Evolutionary conservation across 2,329 filamentous ascomycete genomes (phyloP).

Genomic region (Beauveria brongniartii): DNA sequence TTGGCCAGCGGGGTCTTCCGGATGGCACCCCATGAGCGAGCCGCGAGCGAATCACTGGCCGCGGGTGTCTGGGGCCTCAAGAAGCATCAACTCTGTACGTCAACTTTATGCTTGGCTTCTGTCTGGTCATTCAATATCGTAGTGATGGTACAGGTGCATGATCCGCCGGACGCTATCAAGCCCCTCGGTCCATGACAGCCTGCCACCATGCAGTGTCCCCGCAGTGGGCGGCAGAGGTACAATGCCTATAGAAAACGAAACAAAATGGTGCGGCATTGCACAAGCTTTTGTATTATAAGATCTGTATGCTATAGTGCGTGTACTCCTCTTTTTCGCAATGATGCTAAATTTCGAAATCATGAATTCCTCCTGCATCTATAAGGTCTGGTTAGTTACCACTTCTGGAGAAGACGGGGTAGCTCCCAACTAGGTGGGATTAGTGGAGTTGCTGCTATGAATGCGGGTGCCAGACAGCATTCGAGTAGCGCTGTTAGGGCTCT

Average conservation of each 20-base stretch:
- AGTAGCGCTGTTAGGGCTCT: too few relatives aligned
- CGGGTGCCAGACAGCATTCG: too few relatives aligned
- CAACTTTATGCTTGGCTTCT: background rate
- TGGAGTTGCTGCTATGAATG: too few relatives aligned
- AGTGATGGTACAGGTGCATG: background rate
- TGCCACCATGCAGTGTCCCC: background rate
- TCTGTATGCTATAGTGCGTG: background rate
- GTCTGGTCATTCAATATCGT: background rate
- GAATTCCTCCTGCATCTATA: too few relatives aligned
- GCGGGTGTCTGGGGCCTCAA: background rate
- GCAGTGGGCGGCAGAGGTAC: background rate
- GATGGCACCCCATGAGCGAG: slow-evolving; percentile 5
- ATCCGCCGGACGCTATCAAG: background rate
- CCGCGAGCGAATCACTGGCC: background rate
- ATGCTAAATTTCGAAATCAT: too few relatives aligned
- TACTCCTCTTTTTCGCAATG: too few relatives aligned
- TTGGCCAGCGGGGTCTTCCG: slow-evolving; percentile 1
- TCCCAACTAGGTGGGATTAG: too few relatives aligned
- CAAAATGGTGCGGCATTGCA: background rate
- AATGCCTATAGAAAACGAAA: background rate
- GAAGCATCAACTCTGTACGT: background rate
- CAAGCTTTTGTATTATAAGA: background rate
- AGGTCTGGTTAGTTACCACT: background rate
- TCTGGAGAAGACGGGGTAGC: background rate
- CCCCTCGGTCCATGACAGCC: background rate